Base-by-base conservation (phyloP, 2,329 filamentous ascomycete species). In the Aspergillus intermedius region DNA sequence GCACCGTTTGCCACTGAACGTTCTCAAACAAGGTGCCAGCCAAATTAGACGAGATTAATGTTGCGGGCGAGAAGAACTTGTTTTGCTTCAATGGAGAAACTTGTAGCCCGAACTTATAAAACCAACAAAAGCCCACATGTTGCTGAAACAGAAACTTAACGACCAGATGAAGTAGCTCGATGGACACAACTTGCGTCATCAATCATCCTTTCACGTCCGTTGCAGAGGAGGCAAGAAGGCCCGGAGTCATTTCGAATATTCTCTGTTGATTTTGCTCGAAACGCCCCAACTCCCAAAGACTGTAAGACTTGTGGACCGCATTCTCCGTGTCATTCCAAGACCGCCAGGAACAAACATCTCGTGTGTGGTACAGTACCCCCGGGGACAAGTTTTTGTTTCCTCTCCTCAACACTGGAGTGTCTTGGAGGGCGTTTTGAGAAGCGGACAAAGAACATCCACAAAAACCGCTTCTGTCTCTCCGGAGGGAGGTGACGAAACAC, bases 341-440 rank as follows among this genome's bases (percentile, higher is more conserved):
- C 48, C 13, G 45, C 52, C 49, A 47, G 55, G 48, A 54, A 54
- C 44, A 55, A 50, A 52, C 85, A 82, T 91, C 87, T 77, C 61
- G 84, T 89, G 64, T 84, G 87, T 80, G 66, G 75, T 79, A 86
- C 88, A 88, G 80, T 84, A 81, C 84, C 87, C 83, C 87, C 86
- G 69, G 77, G 84, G 88, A 95, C 85, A 83, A 75, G 88, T 93
- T 90, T 96, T 95, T 95, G 86, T 86, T 75, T 91, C 85, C 87
- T 84, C 86, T 83, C 82, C 82, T 61, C 60, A 58, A 53, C 25
- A 30, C 42, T 47, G 60, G 47, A 60, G 64, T 58, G 51, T 65
- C 61, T 65, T 66, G 80, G 81, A 84, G 82, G 85, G 86, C 83
- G 71, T 75, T 73, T 64, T 63, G 74, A 77, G 65, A 77, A 83